Evolutionary conservation across 352 stramenopile genomes (phyloP).

Genomic region (Plasmopara halstedii): DNA sequence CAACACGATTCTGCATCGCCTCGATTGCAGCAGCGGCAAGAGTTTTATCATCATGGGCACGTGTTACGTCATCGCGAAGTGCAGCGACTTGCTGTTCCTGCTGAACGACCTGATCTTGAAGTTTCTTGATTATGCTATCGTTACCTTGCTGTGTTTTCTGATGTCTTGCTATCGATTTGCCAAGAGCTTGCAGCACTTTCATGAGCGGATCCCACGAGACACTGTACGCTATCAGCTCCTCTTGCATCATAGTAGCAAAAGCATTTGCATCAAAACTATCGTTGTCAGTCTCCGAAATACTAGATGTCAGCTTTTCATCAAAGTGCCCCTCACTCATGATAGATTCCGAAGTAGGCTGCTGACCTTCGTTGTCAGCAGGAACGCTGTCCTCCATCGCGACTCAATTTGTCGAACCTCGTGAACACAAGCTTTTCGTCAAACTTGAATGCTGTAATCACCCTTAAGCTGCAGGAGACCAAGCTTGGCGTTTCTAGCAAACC

Average conservation of each 20-base stretch:
- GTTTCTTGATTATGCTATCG: constrained; percentile 35
- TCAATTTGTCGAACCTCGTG: not conserved
- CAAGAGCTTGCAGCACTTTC: constrained; percentile 53
- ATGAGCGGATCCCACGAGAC: constrained; percentile 68
- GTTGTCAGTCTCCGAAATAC: constrained; percentile 8
- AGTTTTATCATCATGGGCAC: constrained; percentile 50
- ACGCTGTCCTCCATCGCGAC: constrained; percentile 17
- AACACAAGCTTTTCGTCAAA: not conserved
- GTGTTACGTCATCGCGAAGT: constrained; percentile 33
- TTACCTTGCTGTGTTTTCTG: constrained; percentile 34
- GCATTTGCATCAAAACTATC: constrained; percentile 32
- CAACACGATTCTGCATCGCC: constrained; percentile 42
- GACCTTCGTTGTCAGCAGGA: constrained; percentile 7
- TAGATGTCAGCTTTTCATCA: constrained; percentile 1
- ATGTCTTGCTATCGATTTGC: constrained; percentile 43
- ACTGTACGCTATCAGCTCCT: constrained; percentile 62
- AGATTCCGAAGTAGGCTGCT: constrained; percentile 8
- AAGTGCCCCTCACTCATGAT: not conserved
- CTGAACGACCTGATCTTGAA: constrained; percentile 35
- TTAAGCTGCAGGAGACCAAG: not conserved
- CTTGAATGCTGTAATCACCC: no score
- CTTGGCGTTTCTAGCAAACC: constrained; percentile 4
- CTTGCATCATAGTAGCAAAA: constrained; percentile 55
- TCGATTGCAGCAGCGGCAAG: constrained; percentile 35
- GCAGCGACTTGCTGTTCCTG: constrained; percentile 1